Evolutionary conservation across 176 grass and related monocot genomes (phyloP).

Genomic region (Dactylis glomerata): DNA sequence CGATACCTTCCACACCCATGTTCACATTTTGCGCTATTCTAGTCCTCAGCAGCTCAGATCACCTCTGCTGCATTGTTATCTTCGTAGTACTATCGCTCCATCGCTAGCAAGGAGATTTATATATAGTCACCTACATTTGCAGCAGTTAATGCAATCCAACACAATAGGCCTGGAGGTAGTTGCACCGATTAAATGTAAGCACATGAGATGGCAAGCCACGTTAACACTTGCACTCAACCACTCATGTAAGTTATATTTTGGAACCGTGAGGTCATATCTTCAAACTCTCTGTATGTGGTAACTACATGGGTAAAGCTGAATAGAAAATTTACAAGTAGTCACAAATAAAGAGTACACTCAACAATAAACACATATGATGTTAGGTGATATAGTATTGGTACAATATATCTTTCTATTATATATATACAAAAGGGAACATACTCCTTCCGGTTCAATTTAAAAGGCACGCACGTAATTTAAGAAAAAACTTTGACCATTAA

Average conservation of each 20-base stretch:
- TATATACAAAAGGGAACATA: too few species aligned
- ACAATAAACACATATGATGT: too few species aligned
- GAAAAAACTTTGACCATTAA: too few species aligned
- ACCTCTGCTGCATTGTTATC: background rate
- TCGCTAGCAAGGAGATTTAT: background rate
- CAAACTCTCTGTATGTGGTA: background rate
- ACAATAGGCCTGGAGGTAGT: background rate
- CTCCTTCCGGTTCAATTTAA: too few species aligned
- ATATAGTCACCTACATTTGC: background rate
- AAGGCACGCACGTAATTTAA: too few species aligned
- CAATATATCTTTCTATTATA: too few species aligned
- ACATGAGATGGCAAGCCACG: background rate
- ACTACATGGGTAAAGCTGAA: background rate
- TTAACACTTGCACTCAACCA: background rate
- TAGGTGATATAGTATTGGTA: too few species aligned
- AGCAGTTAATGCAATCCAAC: background rate
- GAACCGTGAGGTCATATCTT: background rate
- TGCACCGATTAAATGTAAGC: background rate
- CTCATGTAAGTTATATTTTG: background rate
- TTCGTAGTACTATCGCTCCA: background rate
- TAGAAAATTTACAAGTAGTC: too few species aligned
- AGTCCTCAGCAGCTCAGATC: background rate
- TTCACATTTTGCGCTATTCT: background rate
- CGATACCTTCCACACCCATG: background rate
- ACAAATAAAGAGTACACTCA: too few species aligned